These are phyloP conservation scores for Malassezia pachydermatis DNA, from an alignment of 1,284 basidiomycete species.

Conservation along the genomic window DNA sequence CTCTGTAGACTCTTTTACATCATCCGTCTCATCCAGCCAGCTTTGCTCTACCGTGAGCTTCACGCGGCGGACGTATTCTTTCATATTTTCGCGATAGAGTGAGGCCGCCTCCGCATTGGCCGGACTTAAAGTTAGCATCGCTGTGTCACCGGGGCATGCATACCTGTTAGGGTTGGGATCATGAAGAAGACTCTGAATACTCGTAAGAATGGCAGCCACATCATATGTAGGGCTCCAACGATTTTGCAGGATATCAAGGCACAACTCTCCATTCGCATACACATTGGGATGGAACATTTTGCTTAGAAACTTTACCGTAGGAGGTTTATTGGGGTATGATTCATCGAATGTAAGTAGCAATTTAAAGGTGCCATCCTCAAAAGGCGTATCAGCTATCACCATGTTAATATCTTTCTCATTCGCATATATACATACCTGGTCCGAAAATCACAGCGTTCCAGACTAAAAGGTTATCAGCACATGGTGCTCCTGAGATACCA, in stretches of 20 bases:
- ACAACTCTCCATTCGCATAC: conserved; percentile 93
- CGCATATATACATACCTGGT: conserved; percentile 58
- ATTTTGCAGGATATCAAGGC: conserved; percentile 94
- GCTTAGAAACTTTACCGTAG: conserved; percentile 88
- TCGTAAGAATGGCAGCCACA: conserved; percentile 91
- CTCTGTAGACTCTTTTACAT: conserved; percentile 8
- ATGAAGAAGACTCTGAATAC: conserved; percentile 85
- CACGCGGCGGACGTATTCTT: conserved; percentile 85
- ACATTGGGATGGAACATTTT: conserved; percentile 99
- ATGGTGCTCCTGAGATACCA: conserved; percentile 90
- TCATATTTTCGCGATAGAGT: conserved; percentile 93
- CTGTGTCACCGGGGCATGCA: conserved; percentile 24
- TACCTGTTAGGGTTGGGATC: conserved; percentile 86
- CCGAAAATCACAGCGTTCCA: conserved; percentile 99
- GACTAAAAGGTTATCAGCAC: conserved; percentile 94
- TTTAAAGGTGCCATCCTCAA: conserved; percentile 97
- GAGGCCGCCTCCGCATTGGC: conserved; percentile 96
- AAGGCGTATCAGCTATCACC: conserved; percentile 77
- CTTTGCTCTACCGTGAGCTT: conserved; percentile 55
- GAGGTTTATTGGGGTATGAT: conserved; percentile 94
- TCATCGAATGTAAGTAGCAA: conserved; percentile 90
- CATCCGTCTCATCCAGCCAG: conserved; percentile 45
- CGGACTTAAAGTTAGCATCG: conserved; percentile 56
- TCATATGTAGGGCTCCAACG: conserved; percentile 97
- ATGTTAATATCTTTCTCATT: conserved; percentile 2